A percentile compares a stretch with the other conserved stretches of the same genome.
Conservation (phyloP, 2,329 filamentous ascomycete genomes). For the Aspergillus aculeatinus region DNA sequence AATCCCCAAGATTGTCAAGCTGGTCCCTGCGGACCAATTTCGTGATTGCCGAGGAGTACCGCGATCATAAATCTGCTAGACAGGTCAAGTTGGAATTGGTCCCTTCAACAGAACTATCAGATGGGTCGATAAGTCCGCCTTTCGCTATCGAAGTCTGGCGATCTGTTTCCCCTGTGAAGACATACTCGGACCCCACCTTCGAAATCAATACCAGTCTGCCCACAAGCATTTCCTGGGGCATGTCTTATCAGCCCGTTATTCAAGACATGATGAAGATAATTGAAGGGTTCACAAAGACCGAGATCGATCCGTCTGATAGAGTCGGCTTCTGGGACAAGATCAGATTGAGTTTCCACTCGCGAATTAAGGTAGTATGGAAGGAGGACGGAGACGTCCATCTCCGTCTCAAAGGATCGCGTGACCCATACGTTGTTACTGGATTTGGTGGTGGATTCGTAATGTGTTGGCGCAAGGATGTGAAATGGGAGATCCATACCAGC, state of each 20-base stretch:
- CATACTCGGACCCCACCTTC: constrained; percentile 86
- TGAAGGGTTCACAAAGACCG: constrained; percentile 94
- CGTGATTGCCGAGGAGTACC: constrained; percentile 90
- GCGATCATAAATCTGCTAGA: constrained; percentile 75
- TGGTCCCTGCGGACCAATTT: constrained; percentile 86
- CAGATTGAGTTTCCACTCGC: constrained; percentile 87
- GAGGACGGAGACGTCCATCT: constrained; percentile 95
- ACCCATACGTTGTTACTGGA: constrained; percentile 90
- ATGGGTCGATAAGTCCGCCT: constrained; percentile 58
- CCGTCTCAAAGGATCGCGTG: constrained; percentile 80
- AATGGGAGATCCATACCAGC: constrained; percentile 78
- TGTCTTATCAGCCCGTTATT: constrained; percentile 94
- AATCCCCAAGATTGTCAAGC: constrained; percentile 76
- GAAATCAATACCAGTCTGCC: constrained; percentile 92
- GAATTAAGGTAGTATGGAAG: constrained; percentile 85
- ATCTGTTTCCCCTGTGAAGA: constrained; percentile 93
- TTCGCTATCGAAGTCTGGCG: constrained; percentile 85
- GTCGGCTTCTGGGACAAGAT: constrained; percentile 99
- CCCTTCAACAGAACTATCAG: constrained; percentile 62
- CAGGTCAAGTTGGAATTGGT: constrained; percentile 81
- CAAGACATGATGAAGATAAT: constrained; percentile 99
- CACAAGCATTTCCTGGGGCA: constrained; percentile 93
- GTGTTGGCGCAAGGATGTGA: constrained; percentile 96
- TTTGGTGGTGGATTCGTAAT: constrained; percentile 94
- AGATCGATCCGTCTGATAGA: constrained; percentile 86